phyloP scores from a whole-genome alignment of 1,284 basidiomycete species.

The Lignosus rhinocerotis region DNA sequence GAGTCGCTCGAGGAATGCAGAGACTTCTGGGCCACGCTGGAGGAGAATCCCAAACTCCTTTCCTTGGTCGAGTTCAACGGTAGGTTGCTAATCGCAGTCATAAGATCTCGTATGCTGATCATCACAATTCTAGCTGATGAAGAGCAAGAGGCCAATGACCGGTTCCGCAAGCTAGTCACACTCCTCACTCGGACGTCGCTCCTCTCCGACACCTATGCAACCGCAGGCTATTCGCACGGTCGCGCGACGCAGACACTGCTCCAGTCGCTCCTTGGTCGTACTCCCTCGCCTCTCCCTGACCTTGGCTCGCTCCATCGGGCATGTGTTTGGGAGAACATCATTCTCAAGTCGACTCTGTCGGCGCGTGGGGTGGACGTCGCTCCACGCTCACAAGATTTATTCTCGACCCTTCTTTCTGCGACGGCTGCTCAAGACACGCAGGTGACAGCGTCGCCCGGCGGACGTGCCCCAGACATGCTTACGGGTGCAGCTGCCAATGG shows the following conservation, averaged over 20 bases:
- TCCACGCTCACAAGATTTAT: slow-evolving; percentile 36
- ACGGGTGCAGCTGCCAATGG: slow-evolving; percentile 4
- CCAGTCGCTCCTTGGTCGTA: slow-evolving; percentile 68
- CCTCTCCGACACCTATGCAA: slow-evolving; percentile 87
- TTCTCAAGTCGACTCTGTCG: slow-evolving; percentile 64
- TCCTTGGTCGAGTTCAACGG: slow-evolving; percentile 58
- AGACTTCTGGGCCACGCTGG: slow-evolving; percentile 66
- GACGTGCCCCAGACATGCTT: neutral
- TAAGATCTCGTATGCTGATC: neutral
- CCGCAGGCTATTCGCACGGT: slow-evolving; percentile 83
- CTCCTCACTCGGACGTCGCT: slow-evolving; percentile 82
- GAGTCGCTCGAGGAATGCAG: slow-evolving; percentile 70
- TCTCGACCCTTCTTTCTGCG: slow-evolving; percentile 1
- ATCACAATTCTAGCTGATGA: slow-evolving; percentile 38
- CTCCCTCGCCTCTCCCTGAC: slow-evolving; percentile 68
- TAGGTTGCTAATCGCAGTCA: slow-evolving; percentile 26
- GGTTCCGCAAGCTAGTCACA: slow-evolving; percentile 78
- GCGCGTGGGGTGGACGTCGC: slow-evolving; percentile 52
- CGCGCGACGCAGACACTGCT: slow-evolving; percentile 78
- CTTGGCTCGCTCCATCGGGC: slow-evolving; percentile 86
- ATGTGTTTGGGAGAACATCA: slow-evolving; percentile 84
- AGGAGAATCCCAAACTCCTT: slow-evolving; percentile 59
- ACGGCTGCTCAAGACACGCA: slow-evolving; percentile 35
- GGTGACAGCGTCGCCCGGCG: neutral
- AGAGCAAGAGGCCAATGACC: slow-evolving; percentile 56